These are phyloP conservation scores for Cystofilobasidium bisporidii DNA, from an alignment of 768 basidiomycete genomes.

Conservation along the genomic window DNA sequence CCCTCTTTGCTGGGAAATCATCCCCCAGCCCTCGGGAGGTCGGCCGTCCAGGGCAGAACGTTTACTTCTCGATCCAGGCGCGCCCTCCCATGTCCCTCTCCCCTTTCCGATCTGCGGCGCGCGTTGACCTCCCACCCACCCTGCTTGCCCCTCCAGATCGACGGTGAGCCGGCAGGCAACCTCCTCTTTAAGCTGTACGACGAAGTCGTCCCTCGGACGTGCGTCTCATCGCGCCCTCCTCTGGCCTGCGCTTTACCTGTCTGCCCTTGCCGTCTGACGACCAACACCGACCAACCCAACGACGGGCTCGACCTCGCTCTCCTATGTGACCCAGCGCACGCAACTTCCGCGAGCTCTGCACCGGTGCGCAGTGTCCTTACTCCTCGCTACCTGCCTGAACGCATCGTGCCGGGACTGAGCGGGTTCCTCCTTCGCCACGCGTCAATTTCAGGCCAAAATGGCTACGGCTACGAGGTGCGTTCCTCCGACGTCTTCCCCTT, in stretches of 20 bases:
- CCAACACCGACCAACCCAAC: no score
- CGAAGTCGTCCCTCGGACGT: slow-evolving; percentile 22
- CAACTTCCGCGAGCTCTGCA: background rate
- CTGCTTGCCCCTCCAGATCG: background rate
- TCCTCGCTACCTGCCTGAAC: no score
- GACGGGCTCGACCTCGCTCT: no score
- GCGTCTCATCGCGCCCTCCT: slow-evolving; percentile 49
- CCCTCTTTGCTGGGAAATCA: no score
- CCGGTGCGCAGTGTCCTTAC: background rate
- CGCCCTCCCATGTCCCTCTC: no score
- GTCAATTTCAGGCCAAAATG: background rate
- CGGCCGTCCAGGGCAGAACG: background rate
- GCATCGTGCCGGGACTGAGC: no score
- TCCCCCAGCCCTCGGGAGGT: background rate
- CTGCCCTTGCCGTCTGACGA: no score
- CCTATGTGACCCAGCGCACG: background rate
- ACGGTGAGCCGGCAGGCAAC: background rate
- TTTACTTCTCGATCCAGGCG: background rate
- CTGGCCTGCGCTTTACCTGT: slow-evolving; percentile 42
- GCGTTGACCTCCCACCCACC: no score
- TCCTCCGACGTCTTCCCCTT: no score
- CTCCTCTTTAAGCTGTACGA: slow-evolving; percentile 24
- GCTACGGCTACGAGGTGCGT: background rate
- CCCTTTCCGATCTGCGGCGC: background rate
- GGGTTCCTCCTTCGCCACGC: no score